Evolutionary conservation across 208 protist species (phyloP).

Genomic region (Lotmaria passim): DNA sequence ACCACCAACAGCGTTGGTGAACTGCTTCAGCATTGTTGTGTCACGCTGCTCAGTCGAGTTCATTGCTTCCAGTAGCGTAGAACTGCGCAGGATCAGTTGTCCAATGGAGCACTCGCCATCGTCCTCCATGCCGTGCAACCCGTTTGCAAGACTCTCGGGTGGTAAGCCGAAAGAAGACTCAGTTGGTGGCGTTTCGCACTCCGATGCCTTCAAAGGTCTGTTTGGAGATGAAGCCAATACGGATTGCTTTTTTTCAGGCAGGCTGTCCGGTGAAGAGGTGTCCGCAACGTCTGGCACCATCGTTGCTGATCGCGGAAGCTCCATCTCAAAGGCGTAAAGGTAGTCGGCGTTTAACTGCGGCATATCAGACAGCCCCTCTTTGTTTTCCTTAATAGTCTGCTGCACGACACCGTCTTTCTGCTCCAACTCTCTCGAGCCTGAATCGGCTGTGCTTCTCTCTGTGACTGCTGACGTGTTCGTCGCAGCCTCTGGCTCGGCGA

Average conservation of each 20-base stretch:
- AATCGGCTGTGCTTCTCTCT: not conserved
- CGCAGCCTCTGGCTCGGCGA: not conserved
- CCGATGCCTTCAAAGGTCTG: not conserved
- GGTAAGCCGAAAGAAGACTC: no score
- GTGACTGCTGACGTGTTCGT: not conserved
- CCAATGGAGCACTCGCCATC: slow-evolving; percentile 6
- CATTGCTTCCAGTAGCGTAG: slow-evolving; percentile 44
- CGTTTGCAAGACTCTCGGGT: no score
- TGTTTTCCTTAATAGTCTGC: not conserved
- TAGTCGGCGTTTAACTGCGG: not conserved
- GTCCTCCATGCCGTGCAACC: not conserved
- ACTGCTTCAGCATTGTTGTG: not conserved
- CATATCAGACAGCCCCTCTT: not conserved
- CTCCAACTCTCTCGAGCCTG: no score
- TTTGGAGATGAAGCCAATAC: not conserved
- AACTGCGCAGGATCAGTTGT: slow-evolving; percentile 15
- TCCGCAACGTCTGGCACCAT: not conserved
- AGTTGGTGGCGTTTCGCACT: not conserved
- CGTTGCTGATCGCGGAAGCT: slow-evolving; percentile 7
- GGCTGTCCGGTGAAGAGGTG: not conserved
- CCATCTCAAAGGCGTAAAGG: slow-evolving; percentile 75
- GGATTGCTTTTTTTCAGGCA: no score
- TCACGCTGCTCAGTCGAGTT: slow-evolving; percentile 20
- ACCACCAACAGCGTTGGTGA: not conserved
- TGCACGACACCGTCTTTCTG: no score